Evolutionary conservation across 441 rosid species (phyloP), one percentile per base, ranked within the genome.

Genomic region (Populus tomentosa): DNA sequence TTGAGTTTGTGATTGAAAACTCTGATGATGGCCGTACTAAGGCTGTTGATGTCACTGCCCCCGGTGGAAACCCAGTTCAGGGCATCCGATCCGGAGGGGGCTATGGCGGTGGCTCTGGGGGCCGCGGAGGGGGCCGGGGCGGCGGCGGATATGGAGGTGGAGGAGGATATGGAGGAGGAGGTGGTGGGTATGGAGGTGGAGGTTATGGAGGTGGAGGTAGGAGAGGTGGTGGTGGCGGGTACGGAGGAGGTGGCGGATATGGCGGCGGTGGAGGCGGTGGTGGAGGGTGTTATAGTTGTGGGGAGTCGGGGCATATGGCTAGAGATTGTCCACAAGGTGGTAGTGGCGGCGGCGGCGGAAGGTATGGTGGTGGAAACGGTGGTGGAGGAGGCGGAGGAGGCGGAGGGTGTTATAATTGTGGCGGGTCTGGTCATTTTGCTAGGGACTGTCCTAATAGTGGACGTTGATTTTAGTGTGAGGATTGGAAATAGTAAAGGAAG

Each of bases 21-120:
- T 93, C 91, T 59, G 78, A 77, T 59, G 89, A 85, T 32, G 88
- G 87, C 64, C 91, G 94, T 66, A 84, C 87, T 24, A 86, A 88
- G 69, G 98, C 98, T 4, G 85, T 87, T 6, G 93, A 94, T 2
- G 98, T 94, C 35, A 86, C 96, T 6, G 91, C 88, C n/a, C 90
- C 90, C 4, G 86, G 86, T 7, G 94, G 95, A 3, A 76, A 75
- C 72, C 64, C 88, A 10, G 75, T 92, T n/a, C 83, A 69, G 73
- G 84, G 86, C 4, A 38, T 75, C 4, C 80, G 80, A 81, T 83
- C 84, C 74, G 88, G 70, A 2, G 77, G 80, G 1, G 68, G 77
- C n/a, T 75, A 76, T 21, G 72, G 83, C 21, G 79, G 87, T 0
- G 79, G 79, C 2, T 83, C 91, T 2, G 83, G 83, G 5, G 69